Base-by-base conservation (phyloP, 75 land plant genomes). In the Azolla pinnata region DNA sequence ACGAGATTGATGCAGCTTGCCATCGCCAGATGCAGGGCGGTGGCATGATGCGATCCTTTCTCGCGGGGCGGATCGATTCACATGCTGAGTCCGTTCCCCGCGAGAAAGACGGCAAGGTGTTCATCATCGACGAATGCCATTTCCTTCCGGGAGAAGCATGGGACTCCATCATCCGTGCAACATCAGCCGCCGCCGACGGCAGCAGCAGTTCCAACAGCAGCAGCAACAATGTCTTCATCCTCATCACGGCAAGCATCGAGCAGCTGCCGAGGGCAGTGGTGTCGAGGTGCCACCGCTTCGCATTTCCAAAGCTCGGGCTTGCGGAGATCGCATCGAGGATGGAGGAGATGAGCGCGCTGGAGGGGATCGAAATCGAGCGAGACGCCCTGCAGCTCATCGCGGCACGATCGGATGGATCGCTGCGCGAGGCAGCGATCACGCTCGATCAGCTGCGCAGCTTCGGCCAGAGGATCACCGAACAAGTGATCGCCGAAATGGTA, bases 401-500 rank as follows among this genome's bases (percentile, higher is more conserved):
- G 32, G 75, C 90, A 56, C 38, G 81, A 46, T 81, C 97, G 38
- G 87, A 85, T 69, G 97, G 97, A 34, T 92, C 97, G 14, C 51
- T 92, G 44, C 73, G 89, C 33, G 97, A 92, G 74, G 97, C 97
- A 38, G 96, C 88, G 49, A 85, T 80, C 75, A 85, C 85, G 35
- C 85, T 92, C 7, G 97, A 92, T 64, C 97, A 92, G 50, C 71
- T 92, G 57, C 79, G 90, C 54, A 81, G 84, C 58, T 76, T 92
- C 48, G 90, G 89, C 24, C 83, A 81, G 56, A 80, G 63, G 61
- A 81, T 92, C 23, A 77, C 95, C 16, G 62, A 79, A 52, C 54
- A 74, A 28, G 57, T 88, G 29, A 90, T 92, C 27, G 86, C 81
- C 64, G 95, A 92, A 51, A 78, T 85, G 57, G 97, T 92, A 70